These are phyloP conservation scores for Hypsizygus ulmarius DNA, from an alignment of 1,284 basidiomycete genomes.

Conservation along the genomic window DNA sequence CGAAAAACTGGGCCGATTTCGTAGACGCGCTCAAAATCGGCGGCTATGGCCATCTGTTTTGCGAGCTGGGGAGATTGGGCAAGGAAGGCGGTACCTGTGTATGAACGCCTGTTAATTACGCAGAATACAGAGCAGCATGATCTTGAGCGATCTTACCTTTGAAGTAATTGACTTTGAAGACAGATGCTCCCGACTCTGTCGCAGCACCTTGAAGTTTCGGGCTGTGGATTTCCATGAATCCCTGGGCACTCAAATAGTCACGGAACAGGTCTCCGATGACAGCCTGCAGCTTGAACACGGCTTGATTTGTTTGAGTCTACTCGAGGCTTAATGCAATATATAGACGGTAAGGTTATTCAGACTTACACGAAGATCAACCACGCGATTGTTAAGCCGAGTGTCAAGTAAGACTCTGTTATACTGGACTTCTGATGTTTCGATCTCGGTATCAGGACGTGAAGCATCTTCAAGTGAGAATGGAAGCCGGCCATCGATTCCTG, in stretches of 20 bases:
- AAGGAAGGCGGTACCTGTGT: constrained; percentile 80
- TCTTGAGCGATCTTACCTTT: constrained; percentile 56
- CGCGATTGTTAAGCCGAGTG: constrained; percentile 93
- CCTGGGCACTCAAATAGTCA: constrained; percentile 71
- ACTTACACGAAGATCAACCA: constrained; percentile 88
- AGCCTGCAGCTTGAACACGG: constrained; percentile 91
- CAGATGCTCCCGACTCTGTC: constrained; percentile 94
- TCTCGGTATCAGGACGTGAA: constrained; percentile 77
- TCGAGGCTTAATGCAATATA: neutral
- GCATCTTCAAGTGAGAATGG: constrained; percentile 97
- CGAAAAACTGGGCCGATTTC: constrained; percentile 97
- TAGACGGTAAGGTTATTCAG: constrained; percentile 9
- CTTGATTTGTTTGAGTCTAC: constrained; percentile 94
- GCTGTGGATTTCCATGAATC: constrained; percentile 94
- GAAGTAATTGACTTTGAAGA: constrained; percentile 99
- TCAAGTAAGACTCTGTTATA: constrained; percentile 81
- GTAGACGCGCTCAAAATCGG: constrained; percentile 97
- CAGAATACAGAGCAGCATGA: neutral
- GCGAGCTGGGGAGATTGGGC: constrained; percentile 97
- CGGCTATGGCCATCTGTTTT: constrained; percentile 99
- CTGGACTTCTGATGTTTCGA: constrained; percentile 64
- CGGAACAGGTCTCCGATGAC: constrained; percentile 90
- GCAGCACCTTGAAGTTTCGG: constrained; percentile 98
- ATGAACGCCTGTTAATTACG: constrained; percentile 4
- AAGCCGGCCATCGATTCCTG: constrained; percentile 73